Base-by-base conservation (phyloP, 2,329 filamentous ascomycete species). In the Exophiala xenobiotica region DNA sequence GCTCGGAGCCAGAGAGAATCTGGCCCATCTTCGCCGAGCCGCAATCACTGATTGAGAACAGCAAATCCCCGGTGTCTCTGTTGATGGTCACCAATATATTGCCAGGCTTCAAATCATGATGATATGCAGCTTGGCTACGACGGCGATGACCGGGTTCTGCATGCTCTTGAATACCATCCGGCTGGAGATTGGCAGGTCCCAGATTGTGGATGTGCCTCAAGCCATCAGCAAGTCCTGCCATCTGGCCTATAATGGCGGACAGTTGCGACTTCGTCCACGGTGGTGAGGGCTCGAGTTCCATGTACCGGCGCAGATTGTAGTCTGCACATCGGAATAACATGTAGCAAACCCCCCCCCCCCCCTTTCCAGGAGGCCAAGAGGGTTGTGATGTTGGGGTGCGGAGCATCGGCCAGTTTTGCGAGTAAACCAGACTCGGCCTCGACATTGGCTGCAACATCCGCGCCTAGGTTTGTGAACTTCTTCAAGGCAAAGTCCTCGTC, bases 81-180 rank as follows among this genome's bases (percentile, higher is more conserved):
- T 44, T 31, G 12, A 7, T 33, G n/a, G 26, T 29, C 24, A 44
- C 41, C 41, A 44, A 27, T 3, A 44, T 44, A 24, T 44, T 44
- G 16, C 19, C 41, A 18, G 26, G 41, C 16, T 44, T 44, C 24
- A 44, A 20, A 20, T 44, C 41, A 16, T 44, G 41, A 19, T 44
- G 41, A 33, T 27, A 44, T 3, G 22, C 41, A 9, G 41, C 14
- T 18, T 29, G 26, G 20, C 27, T 24, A 8, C 12, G 20, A 14
- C 41, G 31, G 4, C 31, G 31, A 4, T 35, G 31, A 4, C 12
- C 31, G n/a, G n/a, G n/a, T n/a, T n/a, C n/a, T n/a, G n/a, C n/a
- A n/a, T n/a, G n/a, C n/a, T n/a, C n/a, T n/a, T n/a, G n/a, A n/a
- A n/a, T n/a, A n/a, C n/a, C n/a, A n/a, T 35, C 31, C 31, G 31